Base-by-base conservation (phyloP, 2,329 filamentous ascomycete genomes). In the Arthrobotrys megalospora region DNA sequence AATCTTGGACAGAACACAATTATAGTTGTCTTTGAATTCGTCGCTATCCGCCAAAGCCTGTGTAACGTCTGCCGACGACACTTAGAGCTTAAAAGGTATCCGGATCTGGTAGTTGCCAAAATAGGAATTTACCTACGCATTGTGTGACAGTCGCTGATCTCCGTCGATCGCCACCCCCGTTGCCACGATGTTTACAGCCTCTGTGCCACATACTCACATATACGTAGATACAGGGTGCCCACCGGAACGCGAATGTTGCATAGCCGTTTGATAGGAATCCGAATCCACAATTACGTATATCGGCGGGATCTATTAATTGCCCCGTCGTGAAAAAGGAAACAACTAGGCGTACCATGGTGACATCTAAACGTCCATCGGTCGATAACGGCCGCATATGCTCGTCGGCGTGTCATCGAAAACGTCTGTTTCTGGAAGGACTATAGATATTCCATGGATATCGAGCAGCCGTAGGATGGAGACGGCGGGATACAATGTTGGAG, bases 401-500 rank as follows among this genome's bases (percentile, higher is more conserved):
- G 24, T 28, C 32, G 34, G 21, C n/a, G n/a, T 43, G 28, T 62
- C 65, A 60, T 16, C 45, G 48, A 36, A 28, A 50, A 19, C 48
- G 21, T 21, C 68, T 55, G 47, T 50, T 72, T 78, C 62, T 64
- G 75, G 75, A 72, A 78, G 75, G 75, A 67, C 67, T 68, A 7
- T 63, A 38, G n/a, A 50, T 10, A 47, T 64, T 52, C 67, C 75
- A 68, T 78, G 75, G 75, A 68, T 63, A 45, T 36, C n/a, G 28
- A 12, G 43, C 12, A 45, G n/a, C 16, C 53, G 16, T 47, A 53
- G 47, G 8, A 71, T 24, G 60, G 66, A 77, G 62, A 77, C 73
- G 60, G 75, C 66, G 60, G 58, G 43, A 71, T 34, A 28, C 12
- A 52, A 38, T 24, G 21, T 66, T 78, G 75, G 75, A 67, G 52